Evolutionary conservation across 208 protist species (phyloP), one percentile per base, ranked within the genome.

Genomic region (Leishmania braziliensis): DNA sequence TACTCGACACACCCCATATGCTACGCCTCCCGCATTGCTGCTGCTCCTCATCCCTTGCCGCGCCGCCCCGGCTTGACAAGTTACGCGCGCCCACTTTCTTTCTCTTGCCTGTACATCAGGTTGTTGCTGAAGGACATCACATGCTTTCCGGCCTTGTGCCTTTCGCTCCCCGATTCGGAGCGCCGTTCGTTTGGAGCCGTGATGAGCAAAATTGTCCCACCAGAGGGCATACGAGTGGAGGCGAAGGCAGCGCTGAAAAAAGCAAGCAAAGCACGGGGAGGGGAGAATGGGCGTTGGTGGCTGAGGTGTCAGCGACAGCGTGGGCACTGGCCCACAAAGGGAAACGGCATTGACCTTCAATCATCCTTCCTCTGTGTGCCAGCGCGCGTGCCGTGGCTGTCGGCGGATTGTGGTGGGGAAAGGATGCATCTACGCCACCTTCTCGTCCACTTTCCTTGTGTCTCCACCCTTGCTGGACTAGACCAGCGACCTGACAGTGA

Each of bases 301-400:
- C n/a, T 16, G 26, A 29, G n/a, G 62, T 36, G 26, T 29, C 62
- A 14, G 62, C 62, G 62, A 39, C n/a, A 66, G 12, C 3, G n/a
- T 66, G 29, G 36, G 23, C 62, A 29, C 29, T 66, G 62, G 29
- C 3, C 29, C 29, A 66, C 29, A 39, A 26, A n/a, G 62, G 62
- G 29, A 29, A 66, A 20, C 62, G 62, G 26, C n/a, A 14, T 83
- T 69, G 20, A 71, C 58, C 62, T 75, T 82, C 46, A 10, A 36
- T 70, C 3, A 43, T 23, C 5, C 46, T 70, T 60, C 74, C 75
- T 80, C 48, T 50, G 46, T 58, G n/a, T 43, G 26, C 71, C 79
- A 46, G 70, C n/a, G 36, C 69, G 73, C 75, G 9, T 23, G n/a
- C 54, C 18, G 20, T 20, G 39, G 29, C 20, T 20, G 43, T 74